Percentiles rank a stretch among this genome's conserved stretches.
Evolutionary conservation across 441 rosid species (phyloP).

Genomic region (Populus hybrid): DNA sequence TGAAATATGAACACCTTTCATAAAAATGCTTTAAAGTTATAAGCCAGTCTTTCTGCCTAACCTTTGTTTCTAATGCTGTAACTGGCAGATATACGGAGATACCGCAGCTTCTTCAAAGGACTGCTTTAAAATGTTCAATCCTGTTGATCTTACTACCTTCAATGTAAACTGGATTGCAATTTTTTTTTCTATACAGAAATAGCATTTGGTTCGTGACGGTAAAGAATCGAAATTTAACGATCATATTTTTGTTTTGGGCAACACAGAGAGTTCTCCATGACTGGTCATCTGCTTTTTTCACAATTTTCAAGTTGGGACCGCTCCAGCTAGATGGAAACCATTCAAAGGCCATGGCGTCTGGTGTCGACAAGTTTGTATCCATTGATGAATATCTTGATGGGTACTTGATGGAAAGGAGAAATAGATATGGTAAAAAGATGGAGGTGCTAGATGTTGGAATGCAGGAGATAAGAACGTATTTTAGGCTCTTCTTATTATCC

Average conservation of each 20-base stretch:
- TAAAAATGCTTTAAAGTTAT: background rate
- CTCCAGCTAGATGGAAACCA: conserved; percentile 39
- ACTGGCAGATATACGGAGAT: conserved; percentile 85
- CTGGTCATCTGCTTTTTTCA: conserved; percentile 92
- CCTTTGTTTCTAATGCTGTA: background rate
- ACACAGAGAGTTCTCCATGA: conserved; percentile 83
- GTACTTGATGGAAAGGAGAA: conserved; percentile 83
- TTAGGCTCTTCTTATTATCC: conserved; percentile 90
- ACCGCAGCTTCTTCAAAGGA: conserved; percentile 53
- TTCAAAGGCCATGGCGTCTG: conserved; percentile 34
- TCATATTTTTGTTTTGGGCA: conserved; percentile 17
- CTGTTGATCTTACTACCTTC: conserved; percentile 65
- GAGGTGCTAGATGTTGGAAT: conserved; percentile 93
- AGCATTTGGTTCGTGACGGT: background rate
- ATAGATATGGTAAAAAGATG: conserved; percentile 77
- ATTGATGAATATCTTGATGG: conserved; percentile 96
- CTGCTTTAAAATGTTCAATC: conserved; percentile 97
- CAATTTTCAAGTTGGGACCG: conserved; percentile 68
- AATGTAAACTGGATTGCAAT: conserved; percentile 38
- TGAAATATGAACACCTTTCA: conserved; percentile 16
- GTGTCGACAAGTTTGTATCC: conserved; percentile 64
- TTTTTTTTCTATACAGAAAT: background rate
- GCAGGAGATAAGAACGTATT: conserved; percentile 96
- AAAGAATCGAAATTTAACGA: background rate
- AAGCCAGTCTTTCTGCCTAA: conserved; percentile 8